These are phyloP conservation scores for Clavispora fructus DNA, from an alignment of 805 yeast genomes.

Conservation along the genomic window DNA sequence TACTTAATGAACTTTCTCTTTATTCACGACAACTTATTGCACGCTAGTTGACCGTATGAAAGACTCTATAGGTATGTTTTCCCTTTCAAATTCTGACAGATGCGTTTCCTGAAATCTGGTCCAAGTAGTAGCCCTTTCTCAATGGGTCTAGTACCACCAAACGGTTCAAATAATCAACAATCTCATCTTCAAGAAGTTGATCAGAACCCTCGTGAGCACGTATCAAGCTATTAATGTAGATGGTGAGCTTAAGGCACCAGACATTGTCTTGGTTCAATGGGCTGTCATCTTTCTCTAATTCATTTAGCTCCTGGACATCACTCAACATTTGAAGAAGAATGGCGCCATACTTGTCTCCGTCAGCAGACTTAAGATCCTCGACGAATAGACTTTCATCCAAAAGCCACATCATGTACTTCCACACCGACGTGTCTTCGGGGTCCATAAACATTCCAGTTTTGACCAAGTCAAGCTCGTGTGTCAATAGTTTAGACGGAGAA, in stretches of 20 bases:
- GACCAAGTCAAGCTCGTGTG: conserved; percentile 59
- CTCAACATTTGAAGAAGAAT: conserved; percentile 37
- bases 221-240: conserved; percentile 37
- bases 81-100: background rate
- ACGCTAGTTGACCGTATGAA: too few relatives aligned
- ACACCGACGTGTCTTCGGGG: conserved; percentile 88
- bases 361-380: conserved; percentile 10
- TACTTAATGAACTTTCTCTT: too few relatives aligned
- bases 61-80: too few relatives aligned
- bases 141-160: conserved; percentile 59
- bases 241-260: conserved; percentile 70
- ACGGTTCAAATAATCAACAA: conserved; percentile 31
- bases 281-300: conserved; percentile 65
- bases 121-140: conserved; percentile 54
- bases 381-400: conserved; percentile 40
- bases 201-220: background rate
- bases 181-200: conserved; percentile 22
- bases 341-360: conserved; percentile 7
- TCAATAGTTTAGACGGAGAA: conserved; percentile 33
- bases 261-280: conserved; percentile 47
- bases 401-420: conserved; percentile 88
- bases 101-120: conserved; percentile 20
- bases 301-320: conserved; percentile 56
- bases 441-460: conserved; percentile 88
- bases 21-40: too few relatives aligned